These are phyloP conservation scores for Penicillium psychrosexuale DNA, from an alignment of 2,329 filamentous ascomycete genomes.

Conservation along the genomic window DNA sequence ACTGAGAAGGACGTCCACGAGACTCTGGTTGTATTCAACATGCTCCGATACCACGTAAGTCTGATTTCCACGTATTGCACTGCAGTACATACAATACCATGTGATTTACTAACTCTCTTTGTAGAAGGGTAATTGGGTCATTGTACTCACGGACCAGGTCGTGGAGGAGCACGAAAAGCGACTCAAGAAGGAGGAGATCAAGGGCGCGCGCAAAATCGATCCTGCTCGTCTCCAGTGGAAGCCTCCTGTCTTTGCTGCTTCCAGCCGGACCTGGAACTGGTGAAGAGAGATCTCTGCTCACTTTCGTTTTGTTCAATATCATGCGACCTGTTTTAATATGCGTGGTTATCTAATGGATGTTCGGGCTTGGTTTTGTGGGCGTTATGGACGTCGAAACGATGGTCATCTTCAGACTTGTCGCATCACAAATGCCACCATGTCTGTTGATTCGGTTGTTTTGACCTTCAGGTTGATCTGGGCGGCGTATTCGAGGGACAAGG, in stretches of 20 bases:
- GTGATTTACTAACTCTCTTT: conserved; percentile 15
- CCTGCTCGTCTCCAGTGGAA: conserved; percentile 85
- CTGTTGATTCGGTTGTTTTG: background rate
- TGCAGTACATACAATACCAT: background rate
- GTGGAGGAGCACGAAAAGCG: conserved; percentile 66
- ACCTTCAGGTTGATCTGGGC: background rate
- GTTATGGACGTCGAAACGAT: background rate
- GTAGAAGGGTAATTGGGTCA: conserved; percentile 87
- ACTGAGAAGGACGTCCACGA: conserved; percentile 97
- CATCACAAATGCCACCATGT: background rate
- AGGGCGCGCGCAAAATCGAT: conserved; percentile 71
- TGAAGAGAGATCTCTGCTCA: conserved; percentile 39
- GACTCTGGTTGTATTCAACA: conserved; percentile 87
- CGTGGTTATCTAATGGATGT: background rate
- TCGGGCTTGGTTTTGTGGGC: conserved; percentile 1
- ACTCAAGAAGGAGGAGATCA: conserved; percentile 74
- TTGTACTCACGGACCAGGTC: conserved; percentile 83
- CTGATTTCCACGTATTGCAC: background rate
- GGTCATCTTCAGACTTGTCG: background rate
- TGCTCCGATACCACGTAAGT: conserved; percentile 80
- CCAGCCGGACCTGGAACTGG: conserved; percentile 93
- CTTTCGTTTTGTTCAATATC: background rate
- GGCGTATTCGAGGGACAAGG: background rate
- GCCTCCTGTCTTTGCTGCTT: conserved; percentile 88
- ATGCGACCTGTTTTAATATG: background rate